phyloP scores from a whole-genome alignment of 2,329 filamentous ascomycete genomes.

The Periconia sp. region DNA sequence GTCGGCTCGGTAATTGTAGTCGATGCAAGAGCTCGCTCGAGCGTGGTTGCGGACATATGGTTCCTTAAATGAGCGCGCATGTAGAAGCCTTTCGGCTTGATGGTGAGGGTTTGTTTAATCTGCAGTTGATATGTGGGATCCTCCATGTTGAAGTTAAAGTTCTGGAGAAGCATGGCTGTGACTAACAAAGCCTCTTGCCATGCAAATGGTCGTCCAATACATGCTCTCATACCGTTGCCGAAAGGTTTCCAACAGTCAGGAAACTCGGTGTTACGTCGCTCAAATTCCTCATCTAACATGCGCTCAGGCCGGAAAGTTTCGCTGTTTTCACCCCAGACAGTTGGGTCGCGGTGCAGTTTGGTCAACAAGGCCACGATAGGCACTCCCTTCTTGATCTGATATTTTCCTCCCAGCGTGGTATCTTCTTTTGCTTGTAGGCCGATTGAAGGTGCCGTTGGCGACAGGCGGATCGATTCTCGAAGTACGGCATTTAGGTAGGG shows the following conservation, averaged over 20 bases:
- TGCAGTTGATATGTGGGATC: slow-evolving; percentile 52
- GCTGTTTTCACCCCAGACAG: slow-evolving; percentile 53
- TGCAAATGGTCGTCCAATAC: slow-evolving; percentile 61
- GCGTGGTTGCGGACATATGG: slow-evolving; percentile 36
- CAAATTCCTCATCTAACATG: slow-evolving; percentile 54
- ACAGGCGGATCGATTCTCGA: slow-evolving; percentile 62
- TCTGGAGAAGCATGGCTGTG: slow-evolving; percentile 52
- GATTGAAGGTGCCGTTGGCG: slow-evolving; percentile 61
- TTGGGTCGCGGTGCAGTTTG: slow-evolving; percentile 50
- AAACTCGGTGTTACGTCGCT: slow-evolving; percentile 44
- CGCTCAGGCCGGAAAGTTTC: slow-evolving; percentile 54
- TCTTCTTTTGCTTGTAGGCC: slow-evolving; percentile 39
- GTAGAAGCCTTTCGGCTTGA: slow-evolving; percentile 52
- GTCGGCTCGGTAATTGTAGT: slow-evolving; percentile 23
- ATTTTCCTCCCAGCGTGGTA: slow-evolving; percentile 45
- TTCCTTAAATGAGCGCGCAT: slow-evolving; percentile 46
- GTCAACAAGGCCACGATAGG: slow-evolving; percentile 39
- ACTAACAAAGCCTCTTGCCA: slow-evolving; percentile 60
- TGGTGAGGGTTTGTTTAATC: slow-evolving; percentile 53
- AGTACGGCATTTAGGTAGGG: slow-evolving; percentile 62
- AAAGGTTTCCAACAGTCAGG: slow-evolving; percentile 60
- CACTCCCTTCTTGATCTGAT: slow-evolving; percentile 42
- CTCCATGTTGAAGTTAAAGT: slow-evolving; percentile 52
- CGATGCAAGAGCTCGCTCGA: slow-evolving; percentile 35
- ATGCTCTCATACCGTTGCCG: slow-evolving; percentile 59